Base-by-base conservation (phyloP, 805 yeast genomes). In the Yamadazyma philogaea region DNA sequence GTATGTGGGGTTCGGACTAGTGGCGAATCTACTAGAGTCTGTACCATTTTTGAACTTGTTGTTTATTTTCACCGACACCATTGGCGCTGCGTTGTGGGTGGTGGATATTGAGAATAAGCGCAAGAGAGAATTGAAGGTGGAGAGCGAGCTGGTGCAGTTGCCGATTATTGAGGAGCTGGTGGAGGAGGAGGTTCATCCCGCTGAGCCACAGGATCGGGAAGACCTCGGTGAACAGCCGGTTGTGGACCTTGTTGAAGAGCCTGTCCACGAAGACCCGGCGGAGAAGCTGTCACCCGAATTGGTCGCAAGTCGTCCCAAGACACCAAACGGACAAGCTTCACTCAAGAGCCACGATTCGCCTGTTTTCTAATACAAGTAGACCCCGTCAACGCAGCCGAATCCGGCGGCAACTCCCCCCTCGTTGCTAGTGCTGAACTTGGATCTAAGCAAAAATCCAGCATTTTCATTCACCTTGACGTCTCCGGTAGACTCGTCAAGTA, bases 381-480 rank as follows among this genome's bases (percentile, higher is more conserved):
- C 73, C 56, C 89, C 85, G 63, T 93, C 99, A 31, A 93, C 87
- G 63, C 97, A 89, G 6, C 98, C 99, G 64, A 87, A 91, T 1
- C 99, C 99, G 12, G 99, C 99, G 17, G 98, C 98, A 26, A 93
- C 97, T 30, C 99, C 99, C 30, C 99, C 99, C 68, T 93, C 99
- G 63, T 93, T 82, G 41, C 95, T 84, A 3, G 84, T 69, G 50
- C 87, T 84, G 44, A 89, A 79, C 62, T 93, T 93, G 7, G 96
- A 85, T 66, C 99, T 80, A 52, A 93, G 68, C 50, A 93, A 71
- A 79, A 87, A 87, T 5, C 97, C 98, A 1, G 89, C 79, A 48
- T 77, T 77, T 31, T 78, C 78, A 60, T 93, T 93, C 42, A 67
- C 58, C 30, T 78, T 54, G 8, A 84, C 66, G 27, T 76, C 68